Base-by-base conservation (phyloP, 345 rosid genomes). In the Eucalyptus virginea region DNA sequence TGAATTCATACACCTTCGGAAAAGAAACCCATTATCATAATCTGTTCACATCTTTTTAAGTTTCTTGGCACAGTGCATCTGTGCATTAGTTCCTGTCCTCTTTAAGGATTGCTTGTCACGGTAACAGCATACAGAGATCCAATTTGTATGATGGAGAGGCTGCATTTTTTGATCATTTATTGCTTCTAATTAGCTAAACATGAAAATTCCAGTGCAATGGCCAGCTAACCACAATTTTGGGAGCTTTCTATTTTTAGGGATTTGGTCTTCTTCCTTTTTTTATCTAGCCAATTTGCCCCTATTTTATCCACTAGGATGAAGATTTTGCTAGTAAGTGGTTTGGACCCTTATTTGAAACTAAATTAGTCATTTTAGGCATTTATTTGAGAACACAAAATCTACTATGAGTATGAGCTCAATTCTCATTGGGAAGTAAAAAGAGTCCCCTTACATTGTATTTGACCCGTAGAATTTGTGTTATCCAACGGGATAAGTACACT, bases 391-490 rank as follows among this genome's bases (percentile, higher is more conserved):
- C 7, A 37, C 0, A 10, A 72, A 24, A 37, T 19, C 8, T 37
- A 21, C 1, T 10, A 19, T 37, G 14, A 72, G 2, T 5, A 19
- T 37, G 28, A 40, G 4, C 30, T 6, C 7, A 77, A 77, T 37
- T 77, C 26, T 52, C 11, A 8, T 8, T 3, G 26, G 11, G 11
- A 21, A 52, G 58, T 8, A 8, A 21, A 52, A 21, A 21, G 58
- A 8, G 5, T 21, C 11, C 26, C 5, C 58, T 52, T 7, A 52
- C 1, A 52, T 52, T 52, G 58, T 52, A 21, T 52, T 52, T 52
- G 26, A 21, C 5, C 5, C 0, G 1, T 21, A 21, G 0, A 52
- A 52, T 52, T 21, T 21, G 1, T 52, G 58, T 8, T 2, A 19
- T 19, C 11, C 26, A 52, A n/a, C n/a, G n/a, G n/a, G n/a, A n/a